Evolutionary conservation across 106 monocot genomes (phyloP), one percentile per base, ranked within the genome.

Genomic region (Platanthera guangdongensis): DNA sequence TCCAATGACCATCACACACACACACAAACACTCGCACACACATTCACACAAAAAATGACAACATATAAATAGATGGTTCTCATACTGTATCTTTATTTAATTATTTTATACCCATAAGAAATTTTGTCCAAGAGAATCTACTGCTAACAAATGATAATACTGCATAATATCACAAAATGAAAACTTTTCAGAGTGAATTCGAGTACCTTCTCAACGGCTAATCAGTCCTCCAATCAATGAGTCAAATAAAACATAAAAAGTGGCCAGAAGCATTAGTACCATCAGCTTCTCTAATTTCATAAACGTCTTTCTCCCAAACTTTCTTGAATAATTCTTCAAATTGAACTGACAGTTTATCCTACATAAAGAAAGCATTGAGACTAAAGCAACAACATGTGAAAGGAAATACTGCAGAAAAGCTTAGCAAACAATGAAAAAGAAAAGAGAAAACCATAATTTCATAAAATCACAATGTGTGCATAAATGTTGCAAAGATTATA

Each of bases 261-360:
- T 30, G 30, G 65, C 65, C 65, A 65, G 12, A 65, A 8, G 30
- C 32, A n/a, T 47, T 12, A 15, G 5, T 70, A 70, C 70, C 76
- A 86, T 83, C 81, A 72, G 77, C 62, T 59, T 19, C 57, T 12
- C 53, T 68, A 52, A 15, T 63, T 76, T 79, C 82, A 72, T 67
- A 68, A 68, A 28, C 39, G 57, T 85, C 85, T 71, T 89, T 85
- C 57, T 91, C 91, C 87, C 87, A 89, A 8, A 79, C 81, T 52
- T 84, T 85, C 68, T 77, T 85, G 73, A 94, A 94, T 57, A 94
- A 80, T 79, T 91, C 89, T 75, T 91, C 91, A 84, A 91, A 91
- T 63, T 85, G 81, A 81, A 94, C 77, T 4, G 87, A 86, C 73
- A 87, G 79, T 18, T 57, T 84, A 74, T 76, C 79, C 90, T 90